Evolutionary conservation across 2,329 filamentous ascomycete genomes (phyloP), one percentile per base, ranked within the genome.

Genomic region (Trichoderma polysporum): DNA sequence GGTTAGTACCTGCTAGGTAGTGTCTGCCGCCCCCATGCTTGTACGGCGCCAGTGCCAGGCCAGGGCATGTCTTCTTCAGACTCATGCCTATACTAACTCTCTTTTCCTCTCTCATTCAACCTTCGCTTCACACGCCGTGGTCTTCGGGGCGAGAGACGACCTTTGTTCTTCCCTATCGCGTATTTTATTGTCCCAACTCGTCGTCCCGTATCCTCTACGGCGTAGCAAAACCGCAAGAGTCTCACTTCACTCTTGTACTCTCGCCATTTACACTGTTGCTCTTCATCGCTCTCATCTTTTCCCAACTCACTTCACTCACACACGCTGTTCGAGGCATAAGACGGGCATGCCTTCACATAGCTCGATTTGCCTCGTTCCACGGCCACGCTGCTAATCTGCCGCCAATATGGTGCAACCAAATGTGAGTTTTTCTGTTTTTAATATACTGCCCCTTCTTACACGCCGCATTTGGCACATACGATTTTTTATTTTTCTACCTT

Each of bases 321-420:
- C 64, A 68, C 50, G 61, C 50, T 41, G n/a, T 15, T 27, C 41
- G 37, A 47, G 58, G 39, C 41, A 49, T 62, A 52, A 66, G 64
- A 66, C 65, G 72, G 73, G 73, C 72, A 75, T 75, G 73, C 73
- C 71, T 75, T 70, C 70, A 70, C 67, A 70, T 69, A 70, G 67
- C 70, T 67, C 68, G 68, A 47, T 66, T 69, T 69, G 73, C 74
- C 70, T 76, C 74, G 74, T 74, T 74, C 76, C 73, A 71, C 74
- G 71, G 72, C 72, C 73, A 68, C 74, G 73, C 74, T 74, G 76
- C 74, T 79, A 76, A 73, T 74, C 71, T 73, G 70, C 35, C 74
- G 74, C 71, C 75, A 75, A 71, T 74, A 79, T 79, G 78, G 78
- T 78, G 70, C 78, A 79, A 72, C 76, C 76, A 74, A 78, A 73